Conservation (phyloP, 495 filamentous ascomycete genomes). For the Penicillium paxilli region DNA sequence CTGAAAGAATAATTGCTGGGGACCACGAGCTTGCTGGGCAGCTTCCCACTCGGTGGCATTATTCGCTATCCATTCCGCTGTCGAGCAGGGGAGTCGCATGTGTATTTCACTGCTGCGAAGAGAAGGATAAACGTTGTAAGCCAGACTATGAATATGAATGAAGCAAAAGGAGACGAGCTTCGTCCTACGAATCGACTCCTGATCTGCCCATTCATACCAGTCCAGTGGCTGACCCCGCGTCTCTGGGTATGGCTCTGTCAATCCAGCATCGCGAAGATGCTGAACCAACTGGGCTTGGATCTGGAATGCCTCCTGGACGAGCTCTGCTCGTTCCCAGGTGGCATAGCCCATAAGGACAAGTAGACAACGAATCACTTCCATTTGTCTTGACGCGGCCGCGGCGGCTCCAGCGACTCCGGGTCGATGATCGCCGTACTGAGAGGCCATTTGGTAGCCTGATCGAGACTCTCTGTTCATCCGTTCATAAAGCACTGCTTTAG, state of each 20-base stretch:
- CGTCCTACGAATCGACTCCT: conserved; percentile 38
- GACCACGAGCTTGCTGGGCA: conserved; percentile 29
- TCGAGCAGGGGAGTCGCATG: conserved; percentile 38
- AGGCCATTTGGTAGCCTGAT: conserved; percentile 1
- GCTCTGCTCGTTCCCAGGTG: conserved; percentile 38
- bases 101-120: conserved; percentile 42
- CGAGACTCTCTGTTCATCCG: conserved; percentile 28
- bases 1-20: conserved; percentile 40
- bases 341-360: conserved; percentile 39
- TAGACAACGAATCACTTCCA: conserved; percentile 38
- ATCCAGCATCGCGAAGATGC: conserved; percentile 32
- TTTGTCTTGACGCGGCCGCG: conserved; percentile 23
- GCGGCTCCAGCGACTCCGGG: conserved; percentile 6
- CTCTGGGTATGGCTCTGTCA: conserved; percentile 27
- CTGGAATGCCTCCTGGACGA: conserved; percentile 39
- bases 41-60: conserved; percentile 34
- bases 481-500: conserved; percentile 34
- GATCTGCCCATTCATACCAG: conserved; percentile 42
- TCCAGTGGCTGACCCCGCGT: conserved; percentile 22
- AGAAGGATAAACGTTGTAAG: conserved; percentile 41
- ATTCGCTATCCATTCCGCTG: conserved; percentile 38
- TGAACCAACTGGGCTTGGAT: conserved; percentile 35
- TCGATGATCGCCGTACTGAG: conserved; percentile 3
- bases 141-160: conserved; percentile 40
- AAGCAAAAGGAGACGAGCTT: conserved; percentile 42